Base-by-base conservation (phyloP, 1,284 basidiomycete species). In the Moniliella sp. region DNA sequence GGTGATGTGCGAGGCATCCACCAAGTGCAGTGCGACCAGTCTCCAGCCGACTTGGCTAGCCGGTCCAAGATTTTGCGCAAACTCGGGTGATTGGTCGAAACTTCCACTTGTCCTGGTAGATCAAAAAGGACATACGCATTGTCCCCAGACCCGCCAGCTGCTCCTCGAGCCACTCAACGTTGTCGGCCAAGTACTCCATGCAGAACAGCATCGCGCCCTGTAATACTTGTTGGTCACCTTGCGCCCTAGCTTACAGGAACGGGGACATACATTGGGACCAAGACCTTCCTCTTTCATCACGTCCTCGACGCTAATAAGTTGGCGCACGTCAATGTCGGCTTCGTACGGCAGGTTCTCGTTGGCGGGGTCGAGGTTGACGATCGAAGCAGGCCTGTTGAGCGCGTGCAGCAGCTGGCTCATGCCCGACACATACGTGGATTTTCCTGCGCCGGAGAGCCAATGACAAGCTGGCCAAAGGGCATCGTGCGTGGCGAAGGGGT, bases 341-440 rank as follows among this genome's bases (percentile, higher is more conserved):
- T 82, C 80, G 61, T 97, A 99, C 12, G 83, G 76, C 15, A 88
- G 76, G 4, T 13, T n/a, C 37, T 83, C 75, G 51, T 91, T 88
- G 13, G 91, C 91, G 0, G 91, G 88, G 58, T 97, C 91, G 33
- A 97, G 71, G 64, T 97, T 97, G 43, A 97, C 75, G 40, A 97
- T 68, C 29, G 76, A 71, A 25, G 93, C 76, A 2, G 82, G 82
- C 0, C 88, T 73, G 10, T 72, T 66, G 14, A 94, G 69, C 1
- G 83, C 83, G 8, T 72, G 75, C 49, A 91, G 76, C 25, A 94
- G 78, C 61, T 70, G 39, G 11, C 38, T 41, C 28, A 42, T 41
- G 18, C 43, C 43, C 18, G 16, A 16, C 23, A 50, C 53, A 30
- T 56, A 56, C 9, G 52, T 53, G 0, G 52, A 51, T 36, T 56